These are phyloP conservation scores for Plasmodium berghei DNA, from an alignment of 169 alveolate species.

Conservation along the genomic window DNA sequence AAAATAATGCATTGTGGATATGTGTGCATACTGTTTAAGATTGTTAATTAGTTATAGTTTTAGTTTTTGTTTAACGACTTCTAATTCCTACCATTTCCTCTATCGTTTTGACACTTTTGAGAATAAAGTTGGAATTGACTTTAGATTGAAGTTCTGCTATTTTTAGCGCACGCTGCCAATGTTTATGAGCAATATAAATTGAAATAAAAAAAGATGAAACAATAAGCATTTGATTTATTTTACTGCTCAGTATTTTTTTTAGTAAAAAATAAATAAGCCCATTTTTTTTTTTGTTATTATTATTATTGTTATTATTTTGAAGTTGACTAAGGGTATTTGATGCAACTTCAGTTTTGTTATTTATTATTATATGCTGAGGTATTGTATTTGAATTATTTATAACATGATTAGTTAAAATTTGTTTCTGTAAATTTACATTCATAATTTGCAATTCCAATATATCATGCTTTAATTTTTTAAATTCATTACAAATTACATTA, in stretches of 20 bases:
- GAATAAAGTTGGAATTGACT: constrained; percentile 48
- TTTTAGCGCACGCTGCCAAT: constrained; percentile 70
- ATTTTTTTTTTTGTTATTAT: constrained; percentile 22
- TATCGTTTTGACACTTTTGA: constrained; percentile 36
- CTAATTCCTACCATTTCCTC: constrained; percentile 64
- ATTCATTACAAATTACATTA: constrained; percentile 21
- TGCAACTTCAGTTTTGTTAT: constrained; percentile 74
- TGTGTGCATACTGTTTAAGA: too few species aligned
- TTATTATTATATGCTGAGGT: constrained; percentile 62
- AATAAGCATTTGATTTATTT: constrained; percentile 60
- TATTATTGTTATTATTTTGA: constrained; percentile 19
- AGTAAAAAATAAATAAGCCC: constrained; percentile 28
- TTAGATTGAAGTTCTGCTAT: constrained; percentile 34
- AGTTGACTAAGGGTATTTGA: constrained; percentile 65
- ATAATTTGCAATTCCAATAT: constrained; percentile 49
- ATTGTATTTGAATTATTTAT: constrained; percentile 23
- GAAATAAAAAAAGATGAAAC: constrained; percentile 64
- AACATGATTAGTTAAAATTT: constrained; percentile 21
- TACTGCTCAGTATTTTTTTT: constrained; percentile 62
- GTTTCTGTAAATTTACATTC: constrained; percentile 69
- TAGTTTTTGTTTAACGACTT: too few species aligned
- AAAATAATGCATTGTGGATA: too few species aligned
- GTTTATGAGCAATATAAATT: constrained; percentile 32
- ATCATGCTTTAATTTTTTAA: constrained; percentile 48
- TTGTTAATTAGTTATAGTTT: too few species aligned